Base-by-base conservation (phyloP, 331 rosid species). In the Arachis monticola region DNA sequence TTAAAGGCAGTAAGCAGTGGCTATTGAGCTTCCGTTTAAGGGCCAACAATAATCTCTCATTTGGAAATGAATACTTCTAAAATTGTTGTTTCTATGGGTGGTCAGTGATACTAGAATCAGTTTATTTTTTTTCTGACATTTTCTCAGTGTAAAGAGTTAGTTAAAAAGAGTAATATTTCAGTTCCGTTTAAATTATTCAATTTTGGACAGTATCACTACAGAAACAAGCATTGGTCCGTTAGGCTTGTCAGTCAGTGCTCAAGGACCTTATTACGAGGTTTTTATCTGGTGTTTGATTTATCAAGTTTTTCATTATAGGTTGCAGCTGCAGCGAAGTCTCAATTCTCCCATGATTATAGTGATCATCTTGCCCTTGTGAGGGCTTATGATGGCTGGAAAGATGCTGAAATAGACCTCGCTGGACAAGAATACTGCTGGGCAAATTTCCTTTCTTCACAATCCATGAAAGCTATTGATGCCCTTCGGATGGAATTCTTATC, bases 351-450 rank as follows among this genome's bases (percentile, higher is more conserved):
- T 77, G 93, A 88, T 71, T 80, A 83, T 64, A 95, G 98, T 72
- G 99, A 95, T 70, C 99, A 95, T 83, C 90, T 95, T 80, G 96
- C 98, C 1, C 92, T 95, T 81, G 87, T 89, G 69, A 83, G 87
- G 69, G 99, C 99, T 56, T 90, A 85, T 64, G 93, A 86, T 84
- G 93, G 90, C 60, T 95, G 98, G 97, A 90, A 78, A 83, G 87
- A 81, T 72, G 99, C 97, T 67, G 99, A 92, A 83, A 77, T 85
- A 71, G 87, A 85, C 83, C 83, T 55, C 58, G 86, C 82, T 78
- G 97, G 93, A 73, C 81, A 87, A 77, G 99, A 95, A 63, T 95
- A 90, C 80, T 95, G 97, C 84, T 92, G 99, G 99, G 92, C 85
- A 75, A 90, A 92, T 48, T 92, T 95, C 76, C 91, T 90, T 69